Conservation (phyloP, 495 filamentous ascomycete genomes). For the Jackrogersella multiformis region DNA sequence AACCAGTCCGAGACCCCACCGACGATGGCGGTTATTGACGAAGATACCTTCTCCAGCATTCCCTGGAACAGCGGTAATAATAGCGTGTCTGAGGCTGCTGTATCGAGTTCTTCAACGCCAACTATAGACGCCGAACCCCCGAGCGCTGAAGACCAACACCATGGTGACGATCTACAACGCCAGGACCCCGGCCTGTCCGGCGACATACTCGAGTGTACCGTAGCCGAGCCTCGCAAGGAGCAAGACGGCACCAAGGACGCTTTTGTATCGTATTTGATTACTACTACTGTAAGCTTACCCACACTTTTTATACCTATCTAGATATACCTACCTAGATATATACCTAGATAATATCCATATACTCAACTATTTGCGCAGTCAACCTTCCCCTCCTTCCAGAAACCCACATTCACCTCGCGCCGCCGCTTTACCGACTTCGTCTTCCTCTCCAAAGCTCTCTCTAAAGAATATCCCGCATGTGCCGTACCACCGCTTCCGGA, state of each 20-base stretch:
- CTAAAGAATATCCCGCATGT: slow-evolving; percentile 84
- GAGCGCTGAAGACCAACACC: slow-evolving; percentile 40
- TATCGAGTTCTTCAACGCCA: slow-evolving; percentile 32
- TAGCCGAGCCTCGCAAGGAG: slow-evolving; percentile 86
- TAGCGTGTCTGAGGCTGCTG: slow-evolving; percentile 27
- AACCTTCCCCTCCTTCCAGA: slow-evolving; percentile 91
- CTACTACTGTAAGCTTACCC: slow-evolving; percentile 74
- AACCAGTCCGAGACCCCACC: slow-evolving; percentile 27
- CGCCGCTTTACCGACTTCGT: slow-evolving; percentile 97
- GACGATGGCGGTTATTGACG: slow-evolving; percentile 58
- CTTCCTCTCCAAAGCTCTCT: slow-evolving; percentile 91
- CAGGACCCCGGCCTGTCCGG: slow-evolving; percentile 76
- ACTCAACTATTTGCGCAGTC: slow-evolving; percentile 65
- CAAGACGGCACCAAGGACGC: slow-evolving; percentile 97
- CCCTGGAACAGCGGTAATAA: slow-evolving; percentile 58
- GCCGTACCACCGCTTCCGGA: slow-evolving; percentile 95
- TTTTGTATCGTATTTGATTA: slow-evolving; percentile 94
- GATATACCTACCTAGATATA: no score
- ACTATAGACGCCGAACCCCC: slow-evolving; percentile 45
- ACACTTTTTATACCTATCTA: neutral
- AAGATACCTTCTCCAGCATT: slow-evolving; percentile 62
- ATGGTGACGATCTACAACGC: slow-evolving; percentile 43
- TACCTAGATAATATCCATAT: neutral
- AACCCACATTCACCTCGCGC: slow-evolving; percentile 76
- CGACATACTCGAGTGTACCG: slow-evolving; percentile 83